Conservation (phyloP, 495 filamentous ascomycete genomes). For the Elaphomyces granulatus region DNA sequence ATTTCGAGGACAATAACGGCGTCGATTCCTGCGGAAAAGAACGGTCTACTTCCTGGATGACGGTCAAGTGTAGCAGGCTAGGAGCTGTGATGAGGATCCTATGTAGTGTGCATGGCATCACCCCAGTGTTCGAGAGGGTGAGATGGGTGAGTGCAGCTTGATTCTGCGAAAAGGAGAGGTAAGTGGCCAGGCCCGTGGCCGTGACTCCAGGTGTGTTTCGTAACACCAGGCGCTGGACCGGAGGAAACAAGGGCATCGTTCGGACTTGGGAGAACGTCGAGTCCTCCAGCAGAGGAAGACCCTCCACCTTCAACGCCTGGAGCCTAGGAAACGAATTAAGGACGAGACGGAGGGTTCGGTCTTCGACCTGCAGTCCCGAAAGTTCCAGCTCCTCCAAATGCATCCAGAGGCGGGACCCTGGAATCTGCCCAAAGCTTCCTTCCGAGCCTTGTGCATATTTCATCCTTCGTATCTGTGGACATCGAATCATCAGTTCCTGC, state of each 20-base stretch:
- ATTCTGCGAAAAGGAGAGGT: slow-evolving; percentile 39
- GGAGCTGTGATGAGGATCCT: slow-evolving; percentile 47
- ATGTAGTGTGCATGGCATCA: slow-evolving; percentile 47
- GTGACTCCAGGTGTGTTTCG: slow-evolving; percentile 55
- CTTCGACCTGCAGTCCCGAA: slow-evolving; percentile 55
- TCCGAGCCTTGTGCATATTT: slow-evolving; percentile 66
- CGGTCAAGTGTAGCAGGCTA: slow-evolving; percentile 45
- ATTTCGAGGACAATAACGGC: slow-evolving; percentile 49
- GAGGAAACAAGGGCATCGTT: slow-evolving; percentile 49
- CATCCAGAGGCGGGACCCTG: slow-evolving; percentile 51
- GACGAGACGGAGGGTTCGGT: slow-evolving; percentile 51
- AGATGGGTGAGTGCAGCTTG: slow-evolving; percentile 42
- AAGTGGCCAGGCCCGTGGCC: slow-evolving; percentile 46
- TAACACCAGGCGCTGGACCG: slow-evolving; percentile 53
- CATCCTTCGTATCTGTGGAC: slow-evolving; percentile 78
- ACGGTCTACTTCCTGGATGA: slow-evolving; percentile 49
- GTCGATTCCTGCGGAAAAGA: slow-evolving; percentile 47
- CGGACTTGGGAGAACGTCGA: slow-evolving; percentile 49
- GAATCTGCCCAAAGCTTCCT: slow-evolving; percentile 55
- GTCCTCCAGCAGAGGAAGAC: slow-evolving; percentile 58
- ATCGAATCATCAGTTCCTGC: slow-evolving; percentile 70
- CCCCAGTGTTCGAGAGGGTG: slow-evolving; percentile 50
- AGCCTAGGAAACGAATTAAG: slow-evolving; percentile 51
- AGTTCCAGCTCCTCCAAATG: slow-evolving; percentile 73
- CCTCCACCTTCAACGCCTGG: slow-evolving; percentile 54